phyloP scores from a whole-genome alignment of 495 filamentous ascomycete genomes.

The Geopyxis carbonaria region DNA sequence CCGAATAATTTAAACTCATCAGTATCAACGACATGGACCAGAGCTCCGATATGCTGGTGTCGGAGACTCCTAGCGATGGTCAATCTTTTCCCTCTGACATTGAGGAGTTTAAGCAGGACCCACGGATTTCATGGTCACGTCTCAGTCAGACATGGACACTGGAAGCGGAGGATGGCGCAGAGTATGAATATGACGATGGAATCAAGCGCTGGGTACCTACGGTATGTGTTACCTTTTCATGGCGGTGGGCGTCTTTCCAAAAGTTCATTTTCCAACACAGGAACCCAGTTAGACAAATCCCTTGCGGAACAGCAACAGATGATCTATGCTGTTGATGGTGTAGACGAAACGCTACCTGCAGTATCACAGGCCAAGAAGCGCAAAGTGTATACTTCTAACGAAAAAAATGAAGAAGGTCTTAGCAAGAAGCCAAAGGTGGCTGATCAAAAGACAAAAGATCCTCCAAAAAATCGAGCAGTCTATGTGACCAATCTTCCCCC shows the following conservation, averaged over 20 bases:
- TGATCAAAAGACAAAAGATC: conserved; percentile 41
- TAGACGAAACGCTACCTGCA: conserved; percentile 43
- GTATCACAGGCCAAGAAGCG: conserved; percentile 48
- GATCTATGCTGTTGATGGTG: conserved; percentile 52
- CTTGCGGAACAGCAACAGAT: conserved; percentile 61
- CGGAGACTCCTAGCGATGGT: no score
- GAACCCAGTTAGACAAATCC: conserved; percentile 51
- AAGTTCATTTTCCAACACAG: conserved; percentile 5
- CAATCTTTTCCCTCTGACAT: conserved; percentile 53
- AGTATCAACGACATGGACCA: no score
- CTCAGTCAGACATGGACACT: conserved; percentile 64
- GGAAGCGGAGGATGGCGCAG: conserved; percentile 67
- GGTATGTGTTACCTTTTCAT: conserved; percentile 30
- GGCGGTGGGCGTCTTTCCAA: conserved; percentile 4
- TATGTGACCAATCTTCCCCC: conserved; percentile 74
- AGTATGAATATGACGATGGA: conserved; percentile 62
- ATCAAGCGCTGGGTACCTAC: conserved; percentile 65
- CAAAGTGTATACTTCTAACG: conserved; percentile 35
- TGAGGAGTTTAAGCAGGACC: conserved; percentile 61
- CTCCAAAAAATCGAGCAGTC: conserved; percentile 70
- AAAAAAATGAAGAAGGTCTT: conserved; percentile 12
- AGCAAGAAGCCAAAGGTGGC: neutral
- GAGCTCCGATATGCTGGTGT: no score
- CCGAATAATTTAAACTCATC: no score
- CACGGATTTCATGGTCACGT: conserved; percentile 71